phyloP scores from a whole-genome alignment of 257 asterid genomes.

The Cinchona pubescens region DNA sequence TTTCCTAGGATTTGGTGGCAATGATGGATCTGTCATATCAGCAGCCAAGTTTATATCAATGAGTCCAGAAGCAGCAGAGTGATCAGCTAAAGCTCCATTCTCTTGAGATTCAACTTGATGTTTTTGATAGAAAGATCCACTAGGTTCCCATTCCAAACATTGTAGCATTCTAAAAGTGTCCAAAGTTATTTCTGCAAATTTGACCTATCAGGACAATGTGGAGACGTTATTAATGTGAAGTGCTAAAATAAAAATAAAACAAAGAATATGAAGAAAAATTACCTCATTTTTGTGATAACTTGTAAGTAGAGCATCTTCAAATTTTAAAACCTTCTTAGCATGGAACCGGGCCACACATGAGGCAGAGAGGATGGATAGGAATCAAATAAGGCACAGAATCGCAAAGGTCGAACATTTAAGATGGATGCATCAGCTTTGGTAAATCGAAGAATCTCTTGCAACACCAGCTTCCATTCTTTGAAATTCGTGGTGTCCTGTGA shows the following conservation, averaged over 20 bases:
- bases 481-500: slow-evolving; percentile 85
- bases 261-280: slow-evolving; percentile 7
- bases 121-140: slow-evolving; percentile 75
- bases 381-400: slow-evolving; percentile 68
- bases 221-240: neutral
- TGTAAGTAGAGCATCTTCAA: slow-evolving; percentile 79
- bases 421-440: slow-evolving; percentile 53
- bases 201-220: slow-evolving; percentile 50
- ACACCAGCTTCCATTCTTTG: slow-evolving; percentile 93
- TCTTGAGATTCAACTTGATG: slow-evolving; percentile 53
- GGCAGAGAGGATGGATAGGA: slow-evolving; percentile 82
- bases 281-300: slow-evolving; percentile 95
- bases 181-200: slow-evolving; percentile 86
- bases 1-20: slow-evolving; percentile 94
- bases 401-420: slow-evolving; percentile 62
- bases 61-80: slow-evolving; percentile 79
- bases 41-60: slow-evolving; percentile 77
- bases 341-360: slow-evolving; percentile 84
- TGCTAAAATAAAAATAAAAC: neutral
- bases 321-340: slow-evolving; percentile 87
- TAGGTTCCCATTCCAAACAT: slow-evolving; percentile 98
- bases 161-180: slow-evolving; percentile 96
- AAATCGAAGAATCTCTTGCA: slow-evolving; percentile 81
- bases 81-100: slow-evolving; percentile 58
- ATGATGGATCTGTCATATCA: slow-evolving; percentile 85